These are phyloP conservation scores for Microbotryum scabiosae DNA, from an alignment of 1,284 basidiomycete species.

Conservation along the genomic window DNA sequence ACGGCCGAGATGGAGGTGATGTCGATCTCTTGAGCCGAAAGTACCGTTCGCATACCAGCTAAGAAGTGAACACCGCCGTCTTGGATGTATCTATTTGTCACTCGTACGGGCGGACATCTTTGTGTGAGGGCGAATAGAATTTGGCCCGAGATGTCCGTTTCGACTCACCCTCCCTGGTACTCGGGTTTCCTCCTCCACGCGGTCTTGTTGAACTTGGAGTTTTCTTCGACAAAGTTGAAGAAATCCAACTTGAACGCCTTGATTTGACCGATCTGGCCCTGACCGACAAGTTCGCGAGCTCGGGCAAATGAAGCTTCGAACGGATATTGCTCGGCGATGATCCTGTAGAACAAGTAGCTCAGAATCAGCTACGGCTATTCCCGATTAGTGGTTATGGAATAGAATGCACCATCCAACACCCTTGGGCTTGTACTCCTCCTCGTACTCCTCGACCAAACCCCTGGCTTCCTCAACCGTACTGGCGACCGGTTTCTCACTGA, in stretches of 20 bases:
- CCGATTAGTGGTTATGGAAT: background rate
- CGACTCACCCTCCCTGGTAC: constrained; percentile 30
- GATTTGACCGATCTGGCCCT: constrained; percentile 57
- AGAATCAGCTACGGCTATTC: background rate
- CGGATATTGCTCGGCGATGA: constrained; percentile 41
- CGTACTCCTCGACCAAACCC: constrained; percentile 58
- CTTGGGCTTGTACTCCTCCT: constrained; percentile 54
- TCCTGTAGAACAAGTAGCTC: background rate
- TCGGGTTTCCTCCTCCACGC: constrained; percentile 29
- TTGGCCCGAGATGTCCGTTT: too few relatives aligned
- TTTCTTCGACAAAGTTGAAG: constrained; percentile 51
- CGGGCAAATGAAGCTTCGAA: constrained; percentile 54
- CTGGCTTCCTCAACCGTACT: constrained; percentile 57
- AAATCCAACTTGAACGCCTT: constrained; percentile 54
- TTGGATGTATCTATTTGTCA: constrained; percentile 21
- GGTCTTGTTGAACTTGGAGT: constrained; percentile 11
- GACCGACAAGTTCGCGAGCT: constrained; percentile 50
- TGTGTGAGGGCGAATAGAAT: too few relatives aligned
- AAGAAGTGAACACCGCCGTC: constrained; percentile 35
- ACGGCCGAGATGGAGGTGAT: constrained; percentile 14
- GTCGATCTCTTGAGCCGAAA: too few relatives aligned
- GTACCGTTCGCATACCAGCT: constrained; percentile 18
- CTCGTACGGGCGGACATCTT: too few relatives aligned
- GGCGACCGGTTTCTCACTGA: constrained; percentile 78
- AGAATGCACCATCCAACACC: constrained; percentile 67